These are phyloP conservation scores for Sporobolus alterniflorus DNA, from an alignment of 202 grass and related monocot species.

Conservation along the genomic window DNA sequence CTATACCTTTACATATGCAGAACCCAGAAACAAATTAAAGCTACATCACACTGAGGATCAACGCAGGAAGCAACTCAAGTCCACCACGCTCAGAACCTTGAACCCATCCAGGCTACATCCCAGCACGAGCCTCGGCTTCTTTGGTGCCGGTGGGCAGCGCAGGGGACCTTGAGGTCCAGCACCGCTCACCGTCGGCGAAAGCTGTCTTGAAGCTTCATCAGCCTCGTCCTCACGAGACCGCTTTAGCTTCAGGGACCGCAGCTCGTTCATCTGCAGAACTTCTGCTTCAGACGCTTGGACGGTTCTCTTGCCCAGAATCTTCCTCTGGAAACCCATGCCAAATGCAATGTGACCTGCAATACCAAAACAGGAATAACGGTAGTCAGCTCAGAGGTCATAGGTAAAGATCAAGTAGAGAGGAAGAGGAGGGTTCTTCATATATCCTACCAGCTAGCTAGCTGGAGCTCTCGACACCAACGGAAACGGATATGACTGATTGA, in stretches of 20 bases:
- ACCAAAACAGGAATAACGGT: not conserved
- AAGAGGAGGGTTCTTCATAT: constrained; percentile 3
- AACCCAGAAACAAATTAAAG: not conserved
- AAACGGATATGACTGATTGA: constrained; percentile 19
- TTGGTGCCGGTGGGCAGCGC: constrained; percentile 32
- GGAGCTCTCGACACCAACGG: not conserved
- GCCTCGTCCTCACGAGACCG: not conserved
- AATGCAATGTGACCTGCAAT: not conserved
- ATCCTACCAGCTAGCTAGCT: constrained; percentile 9
- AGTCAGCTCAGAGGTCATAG: not conserved
- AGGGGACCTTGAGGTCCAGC: not conserved
- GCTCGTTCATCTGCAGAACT: not conserved
- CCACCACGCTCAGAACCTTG: constrained; percentile 39
- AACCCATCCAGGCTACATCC: constrained; percentile 38
- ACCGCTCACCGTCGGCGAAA: not conserved
- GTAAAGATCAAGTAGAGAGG: constrained; percentile 11
- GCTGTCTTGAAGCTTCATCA: not conserved
- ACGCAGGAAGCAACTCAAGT: constrained; percentile 42
- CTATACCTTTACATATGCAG: not conserved
- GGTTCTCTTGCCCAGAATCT: constrained; percentile 24
- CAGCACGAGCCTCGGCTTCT: constrained; percentile 44
- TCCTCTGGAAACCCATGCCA: constrained; percentile 37
- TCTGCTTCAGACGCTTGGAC: not conserved
- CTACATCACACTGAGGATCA: not conserved
- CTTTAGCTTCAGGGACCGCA: constrained; percentile 18